Evolutionary conservation across 495 filamentous ascomycete species (phyloP).

Genomic region (Aspergillus saccharolyticus): DNA sequence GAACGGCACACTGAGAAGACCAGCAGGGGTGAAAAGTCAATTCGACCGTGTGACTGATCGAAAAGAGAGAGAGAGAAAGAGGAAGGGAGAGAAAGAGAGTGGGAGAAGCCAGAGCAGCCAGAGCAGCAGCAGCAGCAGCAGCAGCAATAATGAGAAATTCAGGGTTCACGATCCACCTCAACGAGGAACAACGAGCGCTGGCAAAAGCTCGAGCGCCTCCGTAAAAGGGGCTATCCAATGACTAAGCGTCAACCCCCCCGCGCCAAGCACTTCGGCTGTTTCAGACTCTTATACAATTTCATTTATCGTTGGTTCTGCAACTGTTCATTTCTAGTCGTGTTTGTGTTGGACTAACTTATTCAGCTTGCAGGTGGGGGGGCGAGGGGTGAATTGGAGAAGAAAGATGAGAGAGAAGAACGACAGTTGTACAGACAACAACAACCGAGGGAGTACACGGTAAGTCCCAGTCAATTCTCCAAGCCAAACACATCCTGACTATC

Average conservation of each 20-base stretch:
- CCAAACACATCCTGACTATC: not conserved
- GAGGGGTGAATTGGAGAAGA: not conserved
- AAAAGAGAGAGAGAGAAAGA: not conserved
- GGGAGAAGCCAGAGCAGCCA: constrained; percentile 6
- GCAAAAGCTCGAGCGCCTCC: constrained; percentile 11
- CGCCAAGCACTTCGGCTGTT: constrained; percentile 22
- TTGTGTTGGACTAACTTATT: not conserved
- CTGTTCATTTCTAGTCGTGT: too few relatives aligned
- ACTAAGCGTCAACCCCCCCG: constrained; percentile 26
- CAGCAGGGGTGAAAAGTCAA: not conserved
- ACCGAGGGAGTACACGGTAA: not conserved
- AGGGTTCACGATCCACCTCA: constrained; percentile 22
- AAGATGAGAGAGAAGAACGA: not conserved
- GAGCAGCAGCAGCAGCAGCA: too few relatives aligned
- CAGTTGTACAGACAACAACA: not conserved
- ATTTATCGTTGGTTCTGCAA: not conserved
- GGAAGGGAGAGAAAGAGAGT: constrained; percentile 1
- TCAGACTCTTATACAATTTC: constrained; percentile 13
- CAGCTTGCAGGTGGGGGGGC: not conserved
- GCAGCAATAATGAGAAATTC: constrained; percentile 18
- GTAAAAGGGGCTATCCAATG: constrained; percentile 38
- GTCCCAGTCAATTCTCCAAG: not conserved
- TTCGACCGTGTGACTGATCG: not conserved
- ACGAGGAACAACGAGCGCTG: constrained; percentile 13
- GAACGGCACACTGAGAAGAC: not conserved